These are phyloP conservation scores for Cyclocybe cylindracea DNA, from an alignment of 768 basidiomycete species.

Conservation along the genomic window DNA sequence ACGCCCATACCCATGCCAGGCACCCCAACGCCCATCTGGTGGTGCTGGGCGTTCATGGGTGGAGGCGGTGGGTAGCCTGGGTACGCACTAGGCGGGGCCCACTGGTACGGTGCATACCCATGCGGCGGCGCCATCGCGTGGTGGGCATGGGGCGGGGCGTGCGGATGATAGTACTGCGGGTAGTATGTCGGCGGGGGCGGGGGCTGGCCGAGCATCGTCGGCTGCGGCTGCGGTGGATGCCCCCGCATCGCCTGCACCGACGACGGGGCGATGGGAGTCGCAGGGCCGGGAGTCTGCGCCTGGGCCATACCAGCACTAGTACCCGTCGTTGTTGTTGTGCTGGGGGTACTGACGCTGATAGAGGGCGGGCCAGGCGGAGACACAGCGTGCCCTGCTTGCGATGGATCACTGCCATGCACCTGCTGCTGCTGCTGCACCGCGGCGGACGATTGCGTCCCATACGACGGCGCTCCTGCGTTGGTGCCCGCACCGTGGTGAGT, in stretches of 20 bases:
- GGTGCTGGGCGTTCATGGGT: too few species aligned
- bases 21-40: too few species aligned
- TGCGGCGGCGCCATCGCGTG: too few species aligned
- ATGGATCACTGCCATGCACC: constrained; percentile 28
- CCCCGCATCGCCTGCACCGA: constrained; percentile 12
- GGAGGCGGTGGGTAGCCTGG: too few species aligned
- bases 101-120: too few species aligned
- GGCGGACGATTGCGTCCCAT: too few species aligned
- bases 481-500: too few species aligned
- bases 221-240: constrained; percentile 7
- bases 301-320: constrained; percentile 13
- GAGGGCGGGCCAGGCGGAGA: constrained; percentile 9
- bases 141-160: too few species aligned
- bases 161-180: too few species aligned
- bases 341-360: constrained; percentile 6
- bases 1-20: too few species aligned
- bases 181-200: neutral
- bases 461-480: too few species aligned
- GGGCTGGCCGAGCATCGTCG: neutral
- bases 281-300: constrained; percentile 7
- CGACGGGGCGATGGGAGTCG: constrained; percentile 9
- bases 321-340: constrained; percentile 4
- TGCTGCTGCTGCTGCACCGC: neutral
- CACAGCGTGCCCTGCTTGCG: constrained; percentile 21
- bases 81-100: too few species aligned